phyloP scores from a whole-genome alignment of 2,329 filamentous ascomycete species.

The Penicillium sp. region DNA sequence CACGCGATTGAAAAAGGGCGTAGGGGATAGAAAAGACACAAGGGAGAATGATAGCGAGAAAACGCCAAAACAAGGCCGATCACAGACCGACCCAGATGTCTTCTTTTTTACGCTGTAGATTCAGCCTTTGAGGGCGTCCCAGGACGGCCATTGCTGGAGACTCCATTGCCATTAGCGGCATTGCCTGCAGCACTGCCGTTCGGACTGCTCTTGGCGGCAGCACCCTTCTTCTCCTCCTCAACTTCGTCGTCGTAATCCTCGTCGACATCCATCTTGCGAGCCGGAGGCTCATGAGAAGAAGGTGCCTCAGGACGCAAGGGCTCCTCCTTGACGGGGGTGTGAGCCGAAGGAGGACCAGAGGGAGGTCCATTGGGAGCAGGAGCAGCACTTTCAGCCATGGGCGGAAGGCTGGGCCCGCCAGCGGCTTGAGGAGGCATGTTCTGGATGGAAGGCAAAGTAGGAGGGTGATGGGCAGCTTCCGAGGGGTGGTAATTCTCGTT shows the following conservation, averaged over 20 bases:
- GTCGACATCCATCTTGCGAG: slow-evolving; percentile 92
- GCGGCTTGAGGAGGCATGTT: slow-evolving; percentile 44
- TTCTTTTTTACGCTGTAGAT: slow-evolving; percentile 23
- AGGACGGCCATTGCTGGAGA: slow-evolving; percentile 22
- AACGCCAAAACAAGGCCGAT: background rate
- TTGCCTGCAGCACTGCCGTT: slow-evolving; percentile 28
- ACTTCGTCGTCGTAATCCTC: slow-evolving; percentile 95
- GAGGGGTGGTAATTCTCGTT: slow-evolving; percentile 84
- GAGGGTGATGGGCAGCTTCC: slow-evolving; percentile 81
- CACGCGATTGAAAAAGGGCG: slow-evolving; percentile 11
- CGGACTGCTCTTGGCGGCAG: slow-evolving; percentile 33
- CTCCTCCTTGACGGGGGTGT: slow-evolving; percentile 58
- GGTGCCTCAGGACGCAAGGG: slow-evolving; percentile 44
- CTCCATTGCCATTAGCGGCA: slow-evolving; percentile 24
- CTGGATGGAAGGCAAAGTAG: slow-evolving; percentile 51
- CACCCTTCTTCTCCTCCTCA: slow-evolving; percentile 65
- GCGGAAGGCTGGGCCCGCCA: slow-evolving; percentile 50
- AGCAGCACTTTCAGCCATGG: slow-evolving; percentile 46
- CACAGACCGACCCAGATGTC: background rate
- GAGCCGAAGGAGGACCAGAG: slow-evolving; percentile 33
- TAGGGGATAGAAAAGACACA: slow-evolving; percentile 16
- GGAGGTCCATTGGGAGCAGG: slow-evolving; percentile 41
- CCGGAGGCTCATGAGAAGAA: slow-evolving; percentile 69
- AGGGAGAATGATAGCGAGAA: slow-evolving; percentile 8
- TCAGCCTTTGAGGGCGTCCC: slow-evolving; percentile 32